Evolutionary conservation across 306 rosid genomes (phyloP).

Genomic region (Vigna trinervia): DNA sequence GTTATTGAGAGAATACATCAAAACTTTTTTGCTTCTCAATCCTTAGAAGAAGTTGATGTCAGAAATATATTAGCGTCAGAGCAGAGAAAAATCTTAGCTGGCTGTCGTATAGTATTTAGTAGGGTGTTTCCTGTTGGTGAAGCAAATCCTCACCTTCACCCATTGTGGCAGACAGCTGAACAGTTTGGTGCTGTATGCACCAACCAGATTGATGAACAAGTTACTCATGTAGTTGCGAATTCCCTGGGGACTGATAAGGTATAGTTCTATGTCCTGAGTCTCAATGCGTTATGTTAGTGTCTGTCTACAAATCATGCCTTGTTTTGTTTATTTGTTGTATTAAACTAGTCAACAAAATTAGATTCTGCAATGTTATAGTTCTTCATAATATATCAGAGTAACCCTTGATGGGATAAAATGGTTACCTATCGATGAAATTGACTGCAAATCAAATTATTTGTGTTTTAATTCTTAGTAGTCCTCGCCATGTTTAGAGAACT

Average conservation of each 20-base stretch:
- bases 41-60: conserved; percentile 89
- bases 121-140: conserved; percentile 93
- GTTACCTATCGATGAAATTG: conserved; percentile 6
- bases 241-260: conserved; percentile 97
- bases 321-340: conserved; percentile 1
- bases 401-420: conserved; percentile 5
- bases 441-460: conserved; percentile 10
- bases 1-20: conserved; percentile 92
- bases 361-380: neutral
- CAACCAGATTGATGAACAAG: conserved; percentile 86
- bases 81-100: conserved; percentile 84
- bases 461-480: neutral
- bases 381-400: neutral
- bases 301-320: neutral
- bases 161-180: conserved; percentile 96
- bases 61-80: conserved; percentile 88
- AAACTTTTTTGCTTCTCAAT: conserved; percentile 71
- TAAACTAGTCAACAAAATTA: neutral
- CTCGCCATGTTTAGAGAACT: conserved; percentile 19
- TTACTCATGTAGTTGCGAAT: conserved; percentile 96
- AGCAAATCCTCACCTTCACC: conserved; percentile 92
- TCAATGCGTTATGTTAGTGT: neutral
- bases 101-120: conserved; percentile 93
- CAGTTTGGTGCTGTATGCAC: conserved; percentile 96
- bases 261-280: conserved; percentile 43